Percentiles rank a stretch among this genome's conserved stretches.
These are phyloP conservation scores for Eragrostis nindensis DNA, from an alignment of 176 grass and related monocot genomes.

Conservation along the genomic window DNA sequence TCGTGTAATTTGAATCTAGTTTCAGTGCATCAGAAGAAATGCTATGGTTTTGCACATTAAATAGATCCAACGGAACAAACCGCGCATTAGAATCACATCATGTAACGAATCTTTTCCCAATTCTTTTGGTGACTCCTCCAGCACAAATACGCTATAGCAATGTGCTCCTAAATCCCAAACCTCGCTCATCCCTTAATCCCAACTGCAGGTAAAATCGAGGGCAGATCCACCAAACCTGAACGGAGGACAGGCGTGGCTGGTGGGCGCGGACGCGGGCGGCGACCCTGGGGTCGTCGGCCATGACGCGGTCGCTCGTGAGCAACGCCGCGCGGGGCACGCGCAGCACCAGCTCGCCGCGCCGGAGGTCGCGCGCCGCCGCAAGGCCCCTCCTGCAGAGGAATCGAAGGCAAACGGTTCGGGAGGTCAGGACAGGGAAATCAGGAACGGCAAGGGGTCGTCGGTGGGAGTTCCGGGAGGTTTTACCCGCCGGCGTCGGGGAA, in stretches of 20 bases:
- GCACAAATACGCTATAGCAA: constrained; percentile 1
- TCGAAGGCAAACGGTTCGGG: neutral
- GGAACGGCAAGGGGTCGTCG: neutral
- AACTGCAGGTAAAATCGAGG: neutral
- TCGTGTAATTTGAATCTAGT: neutral
- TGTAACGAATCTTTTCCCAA: neutral
- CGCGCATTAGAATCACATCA: neutral
- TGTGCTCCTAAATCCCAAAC: neutral
- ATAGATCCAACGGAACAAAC: neutral
- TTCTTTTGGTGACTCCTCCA: neutral
- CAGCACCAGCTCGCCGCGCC: constrained; percentile 74
- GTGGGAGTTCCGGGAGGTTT: neutral
- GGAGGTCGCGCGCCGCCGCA: constrained; percentile 65
- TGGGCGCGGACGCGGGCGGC: constrained; percentile 42
- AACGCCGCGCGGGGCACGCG: constrained; percentile 70
- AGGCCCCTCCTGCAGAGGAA: constrained; percentile 73
- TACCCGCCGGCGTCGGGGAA: constrained; percentile 86
- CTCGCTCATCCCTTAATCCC: neutral
- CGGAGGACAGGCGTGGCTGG: constrained; percentile 49
- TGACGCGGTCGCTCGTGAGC: constrained; percentile 69
- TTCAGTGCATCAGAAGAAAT: constrained; percentile 19
- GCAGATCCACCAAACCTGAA: constrained; percentile 43
- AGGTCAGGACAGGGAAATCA: constrained; percentile 6
- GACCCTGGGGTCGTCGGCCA: constrained; percentile 52
- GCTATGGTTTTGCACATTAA: neutral